These are phyloP conservation scores for Penicillium robsamsonii DNA, from an alignment of 495 filamentous ascomycete genomes.

Conservation along the genomic window DNA sequence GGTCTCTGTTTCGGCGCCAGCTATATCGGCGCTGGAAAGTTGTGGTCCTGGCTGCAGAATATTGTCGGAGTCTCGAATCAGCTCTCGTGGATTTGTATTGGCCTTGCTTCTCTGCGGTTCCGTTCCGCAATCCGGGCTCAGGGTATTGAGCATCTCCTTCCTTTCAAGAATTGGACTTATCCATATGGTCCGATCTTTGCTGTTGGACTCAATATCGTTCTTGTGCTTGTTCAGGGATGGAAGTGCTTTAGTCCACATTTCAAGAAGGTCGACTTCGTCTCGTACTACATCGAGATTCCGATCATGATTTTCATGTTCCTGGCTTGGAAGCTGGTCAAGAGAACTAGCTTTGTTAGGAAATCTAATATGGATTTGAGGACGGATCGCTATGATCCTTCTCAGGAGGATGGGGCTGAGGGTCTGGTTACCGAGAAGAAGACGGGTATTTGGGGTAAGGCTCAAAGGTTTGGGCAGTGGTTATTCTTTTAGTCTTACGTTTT, in stretches of 20 bases:
- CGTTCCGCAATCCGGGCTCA: conserved; percentile 52
- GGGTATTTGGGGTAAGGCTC: conserved; percentile 22
- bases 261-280: conserved; percentile 50
- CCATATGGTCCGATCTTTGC: conserved; percentile 54
- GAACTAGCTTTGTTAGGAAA: conserved; percentile 38
- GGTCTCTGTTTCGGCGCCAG: conserved; percentile 60
- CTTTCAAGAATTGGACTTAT: conserved; percentile 63
- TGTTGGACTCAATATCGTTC: conserved; percentile 50
- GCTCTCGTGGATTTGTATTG: conserved; percentile 59
- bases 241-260: conserved; percentile 54
- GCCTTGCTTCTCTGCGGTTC: conserved; percentile 59
- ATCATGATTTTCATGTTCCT: conserved; percentile 52
- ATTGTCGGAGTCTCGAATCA: conserved; percentile 65
- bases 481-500: conserved; percentile 23
- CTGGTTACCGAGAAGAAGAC: conserved; percentile 11
- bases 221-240: conserved; percentile 62
- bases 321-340: conserved; percentile 50
- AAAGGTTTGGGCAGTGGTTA: conserved; percentile 36
- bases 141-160: conserved; percentile 55
- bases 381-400: conserved; percentile 45
- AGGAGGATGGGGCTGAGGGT: conserved; percentile 5
- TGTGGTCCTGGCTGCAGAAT: conserved; percentile 59
- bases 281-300: conserved; percentile 50
- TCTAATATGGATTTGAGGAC: conserved; percentile 52
- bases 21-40: conserved; percentile 58